Percentiles rank a stretch among this genome's conserved stretches.
phyloP scores from a whole-genome alignment of 2,329 filamentous ascomycete species.

The Tolypocladium capitatum region DNA sequence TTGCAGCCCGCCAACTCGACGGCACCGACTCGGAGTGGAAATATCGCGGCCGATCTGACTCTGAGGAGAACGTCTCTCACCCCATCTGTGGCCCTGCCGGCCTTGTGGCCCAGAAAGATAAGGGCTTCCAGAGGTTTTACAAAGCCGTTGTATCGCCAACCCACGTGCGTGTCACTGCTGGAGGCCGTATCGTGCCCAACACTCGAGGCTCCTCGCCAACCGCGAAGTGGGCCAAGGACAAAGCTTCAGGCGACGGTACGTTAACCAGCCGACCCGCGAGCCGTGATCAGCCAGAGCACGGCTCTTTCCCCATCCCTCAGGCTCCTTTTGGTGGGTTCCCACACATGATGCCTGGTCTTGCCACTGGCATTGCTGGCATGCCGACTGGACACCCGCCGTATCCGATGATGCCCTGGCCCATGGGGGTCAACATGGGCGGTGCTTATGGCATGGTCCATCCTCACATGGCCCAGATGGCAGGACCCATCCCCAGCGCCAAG shows the following conservation, averaged over 20 bases:
- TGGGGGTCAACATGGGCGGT: conserved; percentile 22
- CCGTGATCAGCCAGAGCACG: conserved; percentile 7
- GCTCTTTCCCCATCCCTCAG: conserved; percentile 13
- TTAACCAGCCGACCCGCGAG: neutral
- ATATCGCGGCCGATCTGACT: conserved; percentile 31
- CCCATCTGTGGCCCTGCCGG: conserved; percentile 41
- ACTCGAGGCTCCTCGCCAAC: conserved; percentile 42
- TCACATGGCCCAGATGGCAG: conserved; percentile 10
- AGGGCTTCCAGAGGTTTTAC: conserved; percentile 56
- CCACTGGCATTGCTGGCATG: conserved; percentile 17
- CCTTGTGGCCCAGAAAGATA: conserved; percentile 40
- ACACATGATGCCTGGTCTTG: conserved; percentile 18
- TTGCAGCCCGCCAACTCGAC: conserved; percentile 19
- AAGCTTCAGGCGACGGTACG: conserved; percentile 9
- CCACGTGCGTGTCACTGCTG: conserved; percentile 53
- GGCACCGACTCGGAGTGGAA: conserved; percentile 29
- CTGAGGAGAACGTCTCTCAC: conserved; percentile 27
- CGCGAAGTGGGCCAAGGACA: conserved; percentile 35
- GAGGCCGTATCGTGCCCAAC: conserved; percentile 54
- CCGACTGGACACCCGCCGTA: conserved; percentile 16
- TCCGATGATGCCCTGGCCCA: conserved; percentile 26
- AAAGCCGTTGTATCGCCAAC: conserved; percentile 55
- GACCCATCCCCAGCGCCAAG: conserved; percentile 7
- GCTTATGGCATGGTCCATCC: conserved; percentile 13
- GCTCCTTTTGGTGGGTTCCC: conserved; percentile 15